Evolutionary conservation across 1,139 yeast species (phyloP).

Genomic region (Debaryomyces udenii): DNA sequence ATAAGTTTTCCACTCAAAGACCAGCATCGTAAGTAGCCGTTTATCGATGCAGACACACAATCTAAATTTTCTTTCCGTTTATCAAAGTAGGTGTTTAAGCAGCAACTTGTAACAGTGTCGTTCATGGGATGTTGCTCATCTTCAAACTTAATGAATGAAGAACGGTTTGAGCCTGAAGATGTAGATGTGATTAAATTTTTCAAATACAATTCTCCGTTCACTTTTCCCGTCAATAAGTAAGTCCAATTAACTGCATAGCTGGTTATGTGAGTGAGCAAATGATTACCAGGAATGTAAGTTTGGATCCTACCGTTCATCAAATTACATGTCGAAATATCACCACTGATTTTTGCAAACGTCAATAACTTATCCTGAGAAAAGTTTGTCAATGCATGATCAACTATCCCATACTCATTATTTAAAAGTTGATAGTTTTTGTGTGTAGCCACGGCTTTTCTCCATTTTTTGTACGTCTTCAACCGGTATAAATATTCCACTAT

Average conservation of each 20-base stretch:
- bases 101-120: constrained; percentile 20
- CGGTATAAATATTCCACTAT: constrained; percentile 59
- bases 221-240: constrained; percentile 34
- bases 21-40: constrained; percentile 34
- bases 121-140: constrained; percentile 7
- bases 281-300: constrained; percentile 41
- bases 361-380: constrained; percentile 42
- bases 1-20: constrained; percentile 28
- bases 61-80: constrained; percentile 30
- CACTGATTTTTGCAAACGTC: constrained; percentile 35
- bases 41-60: constrained; percentile 29
- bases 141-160: constrained; percentile 22
- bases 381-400: constrained; percentile 35
- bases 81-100: constrained; percentile 27
- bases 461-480: constrained; percentile 42
- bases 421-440: constrained; percentile 36
- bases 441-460: constrained; percentile 52
- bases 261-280: constrained; percentile 22
- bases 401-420: constrained; percentile 29
- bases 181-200: constrained; percentile 40
- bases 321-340: constrained; percentile 42
- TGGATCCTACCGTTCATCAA: constrained; percentile 46
- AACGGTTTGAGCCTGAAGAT: constrained; percentile 28
- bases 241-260: constrained; percentile 38
- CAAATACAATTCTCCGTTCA: constrained; percentile 32